These are phyloP conservation scores for Gonapodya prolifera DNA, from an alignment of 192 early-diverging fungal genomes.

Conservation along the genomic window DNA sequence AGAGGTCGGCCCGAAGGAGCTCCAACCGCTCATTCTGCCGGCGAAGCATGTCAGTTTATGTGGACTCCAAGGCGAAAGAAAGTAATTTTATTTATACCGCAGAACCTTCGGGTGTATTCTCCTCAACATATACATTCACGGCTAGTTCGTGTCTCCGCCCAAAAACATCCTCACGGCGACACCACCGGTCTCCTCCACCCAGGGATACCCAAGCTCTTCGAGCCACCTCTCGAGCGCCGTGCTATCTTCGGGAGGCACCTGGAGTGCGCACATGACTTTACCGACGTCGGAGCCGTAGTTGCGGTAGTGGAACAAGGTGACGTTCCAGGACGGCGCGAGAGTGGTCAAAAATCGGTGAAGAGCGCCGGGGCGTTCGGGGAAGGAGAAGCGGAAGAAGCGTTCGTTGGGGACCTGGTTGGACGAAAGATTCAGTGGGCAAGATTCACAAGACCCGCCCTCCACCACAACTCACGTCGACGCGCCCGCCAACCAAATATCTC, in stretches of 20 bases:
- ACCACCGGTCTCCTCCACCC: conserved; percentile 88
- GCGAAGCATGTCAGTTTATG: too few species aligned
- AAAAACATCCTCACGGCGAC: too few species aligned
- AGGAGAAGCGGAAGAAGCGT: conserved; percentile 84
- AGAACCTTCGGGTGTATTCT: too few species aligned
- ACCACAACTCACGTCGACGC: conserved; percentile 35
- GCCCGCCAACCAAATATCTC: conserved; percentile 82
- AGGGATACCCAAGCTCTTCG: conserved; percentile 67
- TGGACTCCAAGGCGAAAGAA: too few species aligned
- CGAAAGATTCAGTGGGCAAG: too few species aligned
- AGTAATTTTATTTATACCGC: too few species aligned
- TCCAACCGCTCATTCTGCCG: too few species aligned
- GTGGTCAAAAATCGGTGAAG: conserved; percentile 71
- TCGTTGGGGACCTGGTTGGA: conserved; percentile 57
- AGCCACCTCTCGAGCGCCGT: conserved; percentile 64
- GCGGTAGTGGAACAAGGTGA: conserved; percentile 91
- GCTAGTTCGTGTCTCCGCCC: too few species aligned
- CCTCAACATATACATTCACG: too few species aligned
- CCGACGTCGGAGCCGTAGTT: conserved; percentile 93
- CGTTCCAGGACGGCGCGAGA: conserved; percentile 54
- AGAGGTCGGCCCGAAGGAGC: too few species aligned
- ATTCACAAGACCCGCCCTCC: conserved; percentile 1
- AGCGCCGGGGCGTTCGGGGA: conserved; percentile 91
- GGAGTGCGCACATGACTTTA: conserved; percentile 84
- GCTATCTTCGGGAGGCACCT: conserved; percentile 51